Evolutionary conservation across 2,329 filamentous ascomycete species (phyloP).

Genomic region (Fusarium lateritium): DNA sequence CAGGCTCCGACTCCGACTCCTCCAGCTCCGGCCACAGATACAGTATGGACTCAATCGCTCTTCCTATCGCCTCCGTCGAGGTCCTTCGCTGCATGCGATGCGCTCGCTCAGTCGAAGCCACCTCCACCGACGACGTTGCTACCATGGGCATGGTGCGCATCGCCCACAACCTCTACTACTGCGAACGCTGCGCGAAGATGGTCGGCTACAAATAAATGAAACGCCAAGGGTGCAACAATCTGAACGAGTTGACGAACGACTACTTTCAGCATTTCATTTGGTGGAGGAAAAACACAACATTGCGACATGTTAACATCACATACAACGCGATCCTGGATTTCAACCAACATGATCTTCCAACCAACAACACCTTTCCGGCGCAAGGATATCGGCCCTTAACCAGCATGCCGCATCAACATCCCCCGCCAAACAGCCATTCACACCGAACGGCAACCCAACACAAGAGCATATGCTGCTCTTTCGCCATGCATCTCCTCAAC

Average conservation of each 20-base stretch:
- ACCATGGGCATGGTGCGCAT: constrained; percentile 75
- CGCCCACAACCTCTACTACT: constrained; percentile 77
- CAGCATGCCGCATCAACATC: constrained; percentile 28
- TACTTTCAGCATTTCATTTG: constrained; percentile 19
- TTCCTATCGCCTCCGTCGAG: constrained; percentile 68
- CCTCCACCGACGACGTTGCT: constrained; percentile 71
- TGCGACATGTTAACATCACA: constrained; percentile 25
- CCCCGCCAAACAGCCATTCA: constrained; percentile 16
- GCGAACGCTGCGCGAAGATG: constrained; percentile 73
- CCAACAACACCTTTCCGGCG: constrained; percentile 25
- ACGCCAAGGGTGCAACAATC: not conserved
- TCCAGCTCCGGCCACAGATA: constrained; percentile 54
- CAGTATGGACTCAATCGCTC: constrained; percentile 65
- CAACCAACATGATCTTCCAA: constrained; percentile 27
- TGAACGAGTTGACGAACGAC: constrained; percentile 21
- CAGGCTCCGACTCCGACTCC: constrained; percentile 43
- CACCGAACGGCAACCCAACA: constrained; percentile 4
- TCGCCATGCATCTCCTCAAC: constrained; percentile 8
- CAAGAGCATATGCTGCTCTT: constrained; percentile 17
- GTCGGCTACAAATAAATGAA: constrained; percentile 71
- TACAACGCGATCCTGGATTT: constrained; percentile 30
- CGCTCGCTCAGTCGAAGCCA: constrained; percentile 71
- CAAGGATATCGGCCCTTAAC: constrained; percentile 32
- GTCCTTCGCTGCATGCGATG: constrained; percentile 75
- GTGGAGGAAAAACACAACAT: constrained; percentile 27